Conservation (phyloP, 1,284 basidiomycete species). For the Naganishia liquefaciens region DNA sequence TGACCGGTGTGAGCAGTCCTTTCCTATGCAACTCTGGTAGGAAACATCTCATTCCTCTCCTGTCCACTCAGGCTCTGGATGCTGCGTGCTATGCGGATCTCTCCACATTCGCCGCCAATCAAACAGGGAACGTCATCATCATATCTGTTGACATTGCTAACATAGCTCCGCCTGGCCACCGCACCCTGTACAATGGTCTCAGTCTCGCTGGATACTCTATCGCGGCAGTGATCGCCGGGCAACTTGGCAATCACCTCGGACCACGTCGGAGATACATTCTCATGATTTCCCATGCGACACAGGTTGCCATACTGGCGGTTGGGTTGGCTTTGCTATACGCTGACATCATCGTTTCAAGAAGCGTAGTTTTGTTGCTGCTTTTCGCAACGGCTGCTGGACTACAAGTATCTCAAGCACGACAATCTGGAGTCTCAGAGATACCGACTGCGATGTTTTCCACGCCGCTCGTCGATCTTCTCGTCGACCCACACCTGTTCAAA, state of each 20-base stretch:
- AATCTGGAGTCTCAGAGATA: slow-evolving; percentile 8
- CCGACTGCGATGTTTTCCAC: slow-evolving; percentile 38
- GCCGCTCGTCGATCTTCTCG: slow-evolving; percentile 49
- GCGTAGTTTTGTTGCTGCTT: slow-evolving; percentile 45
- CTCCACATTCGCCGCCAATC: slow-evolving; percentile 51
- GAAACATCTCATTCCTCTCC: neutral
- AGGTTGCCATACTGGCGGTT: slow-evolving; percentile 5
- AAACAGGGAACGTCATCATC: slow-evolving; percentile 48
- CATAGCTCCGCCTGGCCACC: slow-evolving; percentile 33
- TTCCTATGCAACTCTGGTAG: too few species aligned
- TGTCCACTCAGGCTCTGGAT: slow-evolving; percentile 45
- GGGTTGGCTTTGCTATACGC: slow-evolving; percentile 33
- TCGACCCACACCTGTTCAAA: slow-evolving; percentile 48
- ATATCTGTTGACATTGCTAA: slow-evolving; percentile 46
- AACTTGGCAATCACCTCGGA: slow-evolving; percentile 36
- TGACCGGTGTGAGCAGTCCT: slow-evolving; percentile 24
- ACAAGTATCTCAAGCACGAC: slow-evolving; percentile 44
- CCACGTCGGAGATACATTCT: slow-evolving; percentile 8
- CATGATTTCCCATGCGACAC: slow-evolving; percentile 6
- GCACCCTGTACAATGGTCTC: slow-evolving; percentile 44
- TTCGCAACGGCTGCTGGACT: slow-evolving; percentile 49
- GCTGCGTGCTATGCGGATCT: slow-evolving; percentile 53
- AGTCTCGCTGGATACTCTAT: slow-evolving; percentile 46
- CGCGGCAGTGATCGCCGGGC: slow-evolving; percentile 48
- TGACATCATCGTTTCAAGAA: slow-evolving; percentile 38